Conservation (phyloP, 345 rosid species). For the Salix dunnii region DNA sequence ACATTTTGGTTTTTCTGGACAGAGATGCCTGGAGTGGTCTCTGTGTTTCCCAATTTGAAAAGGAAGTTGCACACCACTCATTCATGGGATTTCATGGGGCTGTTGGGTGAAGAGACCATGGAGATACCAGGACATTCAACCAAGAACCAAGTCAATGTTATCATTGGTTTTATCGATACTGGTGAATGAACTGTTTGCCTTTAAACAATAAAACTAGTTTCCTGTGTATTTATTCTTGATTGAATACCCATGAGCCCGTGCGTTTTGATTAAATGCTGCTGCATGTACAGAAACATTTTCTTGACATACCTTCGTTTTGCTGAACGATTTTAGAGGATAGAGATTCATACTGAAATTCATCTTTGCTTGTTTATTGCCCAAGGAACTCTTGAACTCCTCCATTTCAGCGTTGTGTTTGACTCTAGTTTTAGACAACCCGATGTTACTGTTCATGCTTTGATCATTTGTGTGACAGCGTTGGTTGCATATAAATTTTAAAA, state of each 20-base stretch:
- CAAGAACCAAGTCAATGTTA: slow-evolving; percentile 43
- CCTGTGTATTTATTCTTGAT: neutral
- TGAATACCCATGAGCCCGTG: neutral
- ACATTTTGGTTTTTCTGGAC: neutral
- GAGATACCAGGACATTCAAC: slow-evolving; percentile 53
- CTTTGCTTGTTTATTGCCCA: neutral
- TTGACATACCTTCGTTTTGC: neutral
- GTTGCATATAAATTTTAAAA: neutral
- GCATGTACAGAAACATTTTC: neutral
- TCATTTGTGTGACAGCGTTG: neutral
- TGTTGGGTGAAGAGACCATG: slow-evolving; percentile 42
- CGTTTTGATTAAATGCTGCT: neutral
- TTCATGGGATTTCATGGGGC: slow-evolving; percentile 64
- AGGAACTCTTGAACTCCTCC: neutral
- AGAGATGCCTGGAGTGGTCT: slow-evolving; percentile 54
- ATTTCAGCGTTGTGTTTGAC: neutral
- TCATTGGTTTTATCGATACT: slow-evolving; percentile 52
- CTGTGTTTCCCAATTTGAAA: slow-evolving; percentile 47
- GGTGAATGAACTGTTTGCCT: slow-evolving; percentile 20
- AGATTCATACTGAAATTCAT: neutral
- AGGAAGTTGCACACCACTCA: slow-evolving; percentile 53
- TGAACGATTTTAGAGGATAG: neutral
- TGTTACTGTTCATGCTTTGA: neutral
- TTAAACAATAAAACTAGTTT: neutral
- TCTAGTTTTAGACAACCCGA: neutral